These are phyloP conservation scores for Ettlia oleoabundans DNA, from an alignment of 139 green algal species.

Conservation along the genomic window DNA sequence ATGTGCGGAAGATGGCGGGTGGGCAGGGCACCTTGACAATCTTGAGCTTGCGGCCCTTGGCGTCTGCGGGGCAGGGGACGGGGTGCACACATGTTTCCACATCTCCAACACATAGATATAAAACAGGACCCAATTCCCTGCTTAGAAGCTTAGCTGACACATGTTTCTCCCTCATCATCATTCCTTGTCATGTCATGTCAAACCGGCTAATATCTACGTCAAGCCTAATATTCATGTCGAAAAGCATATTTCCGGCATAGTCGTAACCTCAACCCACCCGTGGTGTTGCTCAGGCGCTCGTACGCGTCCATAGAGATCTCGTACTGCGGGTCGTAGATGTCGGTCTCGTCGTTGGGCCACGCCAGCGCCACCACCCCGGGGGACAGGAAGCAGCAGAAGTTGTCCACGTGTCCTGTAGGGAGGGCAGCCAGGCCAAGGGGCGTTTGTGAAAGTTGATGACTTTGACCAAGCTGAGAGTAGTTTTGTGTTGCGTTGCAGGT, in stretches of 20 bases:
- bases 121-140: too few species aligned
- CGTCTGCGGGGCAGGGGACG: slow-evolving; percentile 47
- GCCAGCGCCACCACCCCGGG: slow-evolving; percentile 71
- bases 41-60: slow-evolving; percentile 61
- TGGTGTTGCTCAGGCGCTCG: slow-evolving; percentile 37
- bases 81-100: too few species aligned
- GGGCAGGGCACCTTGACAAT: slow-evolving; percentile 73
- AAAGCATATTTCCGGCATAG: too few species aligned
- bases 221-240: too few species aligned
- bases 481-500: too few species aligned
- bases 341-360: slow-evolving; percentile 72
- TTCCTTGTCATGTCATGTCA: too few species aligned
- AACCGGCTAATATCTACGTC: too few species aligned
- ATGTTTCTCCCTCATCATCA: too few species aligned
- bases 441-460: neutral
- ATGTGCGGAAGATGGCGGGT: slow-evolving; percentile 35
- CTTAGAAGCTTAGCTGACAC: too few species aligned
- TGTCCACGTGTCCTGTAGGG: slow-evolving; percentile 74
- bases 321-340: slow-evolving; percentile 57
- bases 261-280: neutral
- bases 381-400: slow-evolving; percentile 75
- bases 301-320: slow-evolving; percentile 47
- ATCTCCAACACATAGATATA: too few species aligned
- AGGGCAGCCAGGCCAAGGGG: neutral
- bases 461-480: too few species aligned